Evolutionary conservation across 768 basidiomycete genomes (phyloP).

Genomic region (Collybia sp.): DNA sequence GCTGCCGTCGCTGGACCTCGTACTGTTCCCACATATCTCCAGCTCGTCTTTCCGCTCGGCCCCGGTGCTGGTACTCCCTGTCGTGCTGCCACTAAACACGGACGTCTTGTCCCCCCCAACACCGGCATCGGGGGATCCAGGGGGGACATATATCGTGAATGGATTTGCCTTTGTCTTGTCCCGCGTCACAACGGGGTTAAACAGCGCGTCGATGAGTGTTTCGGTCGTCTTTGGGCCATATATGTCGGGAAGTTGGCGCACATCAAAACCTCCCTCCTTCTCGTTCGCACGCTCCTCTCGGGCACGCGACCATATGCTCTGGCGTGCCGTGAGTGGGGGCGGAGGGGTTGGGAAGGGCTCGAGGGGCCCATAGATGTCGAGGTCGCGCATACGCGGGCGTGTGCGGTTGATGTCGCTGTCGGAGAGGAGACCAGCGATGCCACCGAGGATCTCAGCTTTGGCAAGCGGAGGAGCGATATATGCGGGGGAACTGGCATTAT

Average conservation of each 20-base stretch:
- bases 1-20: too few relatives aligned
- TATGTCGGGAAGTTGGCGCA: constrained; percentile 42
- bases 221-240: constrained; percentile 66
- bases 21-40: too few relatives aligned
- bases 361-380: constrained; percentile 29
- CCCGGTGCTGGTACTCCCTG: too few relatives aligned
- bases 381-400: constrained; percentile 46
- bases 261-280: constrained; percentile 21
- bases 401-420: constrained; percentile 40
- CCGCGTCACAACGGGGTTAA: constrained; percentile 61
- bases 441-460: constrained; percentile 68
- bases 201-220: constrained; percentile 71
- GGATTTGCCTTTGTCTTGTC: constrained; percentile 32
- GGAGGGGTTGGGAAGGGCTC: background rate
- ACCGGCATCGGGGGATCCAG: too few relatives aligned
- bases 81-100: too few relatives aligned
- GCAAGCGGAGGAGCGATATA: constrained; percentile 67
- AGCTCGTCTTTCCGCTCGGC: too few relatives aligned
- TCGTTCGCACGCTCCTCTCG: constrained; percentile 1
- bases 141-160: constrained; percentile 34
- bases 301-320: constrained; percentile 3
- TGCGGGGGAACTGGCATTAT: constrained; percentile 1
- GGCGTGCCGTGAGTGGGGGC: too few relatives aligned
- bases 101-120: too few relatives aligned
- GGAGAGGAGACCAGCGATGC: constrained; percentile 53